Percentiles rank a stretch among this genome's conserved stretches.
Evolutionary conservation across 805 yeast species (phyloP).

Genomic region (Vanderwaltozyma tropicalis): DNA sequence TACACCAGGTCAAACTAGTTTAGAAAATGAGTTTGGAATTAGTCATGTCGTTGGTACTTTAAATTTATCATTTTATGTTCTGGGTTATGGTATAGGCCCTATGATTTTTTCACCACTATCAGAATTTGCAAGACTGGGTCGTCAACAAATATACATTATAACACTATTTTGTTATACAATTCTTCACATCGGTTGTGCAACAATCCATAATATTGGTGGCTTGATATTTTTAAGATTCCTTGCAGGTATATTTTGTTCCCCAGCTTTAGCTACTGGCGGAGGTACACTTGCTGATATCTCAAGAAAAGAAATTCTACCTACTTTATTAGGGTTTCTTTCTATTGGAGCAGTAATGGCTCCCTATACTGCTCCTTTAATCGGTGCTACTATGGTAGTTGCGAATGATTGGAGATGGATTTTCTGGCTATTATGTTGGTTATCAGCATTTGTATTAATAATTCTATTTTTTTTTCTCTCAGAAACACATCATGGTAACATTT

Average conservation of each 20-base stretch:
- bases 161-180: slow-evolving; percentile 39
- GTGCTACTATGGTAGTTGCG: slow-evolving; percentile 40
- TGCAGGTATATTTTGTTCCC: slow-evolving; percentile 46
- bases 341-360: slow-evolving; percentile 47
- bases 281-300: slow-evolving; percentile 46
- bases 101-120: slow-evolving; percentile 49
- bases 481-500: slow-evolving; percentile 36
- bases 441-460: slow-evolving; percentile 31
- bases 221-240: slow-evolving; percentile 42
- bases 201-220: slow-evolving; percentile 40
- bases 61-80: slow-evolving; percentile 44
- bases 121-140: slow-evolving; percentile 44
- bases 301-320: slow-evolving; percentile 33
- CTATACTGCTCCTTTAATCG: slow-evolving; percentile 45
- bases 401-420: slow-evolving; percentile 46
- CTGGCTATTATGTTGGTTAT: slow-evolving; percentile 38
- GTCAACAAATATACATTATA: slow-evolving; percentile 39
- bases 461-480: slow-evolving; percentile 39
- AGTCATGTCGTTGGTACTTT: slow-evolving; percentile 37
- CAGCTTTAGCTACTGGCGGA: slow-evolving; percentile 49
- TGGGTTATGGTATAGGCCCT: slow-evolving; percentile 56
- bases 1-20: slow-evolving; percentile 40
- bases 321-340: slow-evolving; percentile 43
- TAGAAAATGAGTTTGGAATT: slow-evolving; percentile 37
- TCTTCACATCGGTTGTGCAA: slow-evolving; percentile 48